phyloP scores from a whole-genome alignment of 345 rosid genomes.

The Camelina sativa region DNA sequence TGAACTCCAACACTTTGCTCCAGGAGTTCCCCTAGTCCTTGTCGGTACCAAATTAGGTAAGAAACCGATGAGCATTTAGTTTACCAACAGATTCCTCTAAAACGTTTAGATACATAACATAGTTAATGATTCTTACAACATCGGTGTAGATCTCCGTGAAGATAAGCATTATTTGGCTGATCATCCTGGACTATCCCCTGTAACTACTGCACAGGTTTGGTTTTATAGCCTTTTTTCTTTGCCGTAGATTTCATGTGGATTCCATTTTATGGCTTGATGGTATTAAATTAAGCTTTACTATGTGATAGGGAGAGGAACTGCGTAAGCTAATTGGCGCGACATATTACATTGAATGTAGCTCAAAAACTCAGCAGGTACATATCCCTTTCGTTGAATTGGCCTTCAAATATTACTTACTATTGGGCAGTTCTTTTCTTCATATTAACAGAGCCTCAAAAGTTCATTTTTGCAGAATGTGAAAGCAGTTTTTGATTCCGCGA shows the following conservation, averaged over 20 bases:
- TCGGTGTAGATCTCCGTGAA: constrained; percentile 86
- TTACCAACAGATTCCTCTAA: constrained; percentile 14
- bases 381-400: background rate
- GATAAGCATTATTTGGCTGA: constrained; percentile 93
- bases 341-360: constrained; percentile 96
- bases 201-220: constrained; percentile 85
- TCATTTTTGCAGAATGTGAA: constrained; percentile 76
- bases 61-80: constrained; percentile 20
- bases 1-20: constrained; percentile 92
- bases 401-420: background rate
- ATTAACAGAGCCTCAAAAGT: background rate
- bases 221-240: constrained; percentile 13
- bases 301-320: constrained; percentile 90
- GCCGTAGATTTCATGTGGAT: background rate
- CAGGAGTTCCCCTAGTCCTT: constrained; percentile 85
- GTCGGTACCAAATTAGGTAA: constrained; percentile 95
- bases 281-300: background rate
- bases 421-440: background rate
- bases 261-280: background rate
- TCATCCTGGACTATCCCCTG: constrained; percentile 93
- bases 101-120: constrained; percentile 10
- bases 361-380: constrained; percentile 96
- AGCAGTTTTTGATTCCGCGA: constrained; percentile 94
- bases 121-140: constrained; percentile 36
- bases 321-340: constrained; percentile 67